These are phyloP conservation scores for Botryotinia calthae DNA, from an alignment of 2,329 filamentous ascomycete genomes.

Conservation along the genomic window DNA sequence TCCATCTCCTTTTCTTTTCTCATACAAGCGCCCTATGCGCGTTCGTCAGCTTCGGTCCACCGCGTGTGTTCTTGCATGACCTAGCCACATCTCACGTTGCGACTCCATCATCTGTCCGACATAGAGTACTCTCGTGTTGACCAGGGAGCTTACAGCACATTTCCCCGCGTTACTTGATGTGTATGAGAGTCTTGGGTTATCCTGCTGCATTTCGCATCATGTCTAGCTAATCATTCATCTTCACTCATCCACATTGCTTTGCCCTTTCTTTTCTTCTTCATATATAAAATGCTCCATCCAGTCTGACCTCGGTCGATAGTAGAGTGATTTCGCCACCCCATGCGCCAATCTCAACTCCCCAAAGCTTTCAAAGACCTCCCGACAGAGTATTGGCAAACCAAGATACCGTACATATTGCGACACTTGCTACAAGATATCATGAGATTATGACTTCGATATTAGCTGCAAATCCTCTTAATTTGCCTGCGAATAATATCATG, in stretches of 20 bases:
- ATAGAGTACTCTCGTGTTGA: conserved; percentile 6
- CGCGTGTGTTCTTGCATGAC: conserved; percentile 20
- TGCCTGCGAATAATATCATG: conserved; percentile 32
- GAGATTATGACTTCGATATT: conserved; percentile 39
- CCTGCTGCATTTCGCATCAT: conserved; percentile 11
- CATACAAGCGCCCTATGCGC: conserved; percentile 19
- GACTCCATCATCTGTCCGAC: conserved; percentile 19
- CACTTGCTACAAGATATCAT: conserved; percentile 4
- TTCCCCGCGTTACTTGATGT: conserved; percentile 16
- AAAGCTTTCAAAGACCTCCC: not conserved
- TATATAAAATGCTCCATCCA: conserved; percentile 9
- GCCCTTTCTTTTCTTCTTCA: not conserved
- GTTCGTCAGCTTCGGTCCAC: conserved; percentile 5
- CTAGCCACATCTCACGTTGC: conserved; percentile 20
- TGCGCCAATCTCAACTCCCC: conserved; percentile 13
- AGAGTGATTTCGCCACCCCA: conserved; percentile 19
- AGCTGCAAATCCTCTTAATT: conserved; percentile 32
- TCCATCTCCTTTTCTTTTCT: not conserved
- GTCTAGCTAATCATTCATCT: conserved; percentile 11
- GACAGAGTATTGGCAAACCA: not conserved
- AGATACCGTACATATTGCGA: not conserved
- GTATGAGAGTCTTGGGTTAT: conserved; percentile 6
- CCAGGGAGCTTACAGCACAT: conserved; percentile 19
- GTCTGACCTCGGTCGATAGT: conserved; percentile 21
- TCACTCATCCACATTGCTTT: conserved; percentile 9